Base-by-base conservation (phyloP, 192 early-diverging fungal genomes). In the Coemansia sp. region DNA sequence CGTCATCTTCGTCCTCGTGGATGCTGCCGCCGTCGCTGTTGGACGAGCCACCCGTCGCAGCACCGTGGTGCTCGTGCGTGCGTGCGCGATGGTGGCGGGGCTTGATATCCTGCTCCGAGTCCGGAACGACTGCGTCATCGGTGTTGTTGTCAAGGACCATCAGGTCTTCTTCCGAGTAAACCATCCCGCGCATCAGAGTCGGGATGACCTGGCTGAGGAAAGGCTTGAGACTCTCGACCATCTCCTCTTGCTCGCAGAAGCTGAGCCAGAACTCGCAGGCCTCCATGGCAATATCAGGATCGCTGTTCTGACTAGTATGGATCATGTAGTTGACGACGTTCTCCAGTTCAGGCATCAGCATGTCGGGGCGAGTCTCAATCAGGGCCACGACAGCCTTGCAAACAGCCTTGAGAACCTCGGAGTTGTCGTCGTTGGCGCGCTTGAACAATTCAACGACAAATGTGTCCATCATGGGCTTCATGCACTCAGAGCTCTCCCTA, bases 251-350 rank as follows among this genome's bases (percentile, higher is more conserved):
- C 78, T 99, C 97, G 58, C 93, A 94, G 85, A 98, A 94, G 39
- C 91, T 90, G 35, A 97, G 75, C 96, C 96, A 99, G 79, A 99
- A 99, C 83, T 99, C 98, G 76, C 94, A 95, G 9, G 96, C 96
- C 78, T 98, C 98, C 63, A 97, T 84, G n/a, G 96, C 96, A 51
- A 98, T 87, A 33, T 88, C 84, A 20, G 91, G 85, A 62, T 97
- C 92, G 62, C 66, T 70, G 65, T 91, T 88, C 84, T 92, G 88
- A n/a, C 92, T 98, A 46, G 90, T 93, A 76, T 88, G 91, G 9
- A 99, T 85, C 92, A 99, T 98, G 76, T 96, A 99, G 71, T 92
- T 88, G 55, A 98, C 91, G 28, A 98, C 87, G 68, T 90, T 90
- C 61, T 88, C 85, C 67, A 99, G 86, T 70, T 96, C 90, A 14